Evolutionary conservation across 2,329 filamentous ascomycete genomes (phyloP).

Genomic region (Neophaeococcomyces mojaviensis): DNA sequence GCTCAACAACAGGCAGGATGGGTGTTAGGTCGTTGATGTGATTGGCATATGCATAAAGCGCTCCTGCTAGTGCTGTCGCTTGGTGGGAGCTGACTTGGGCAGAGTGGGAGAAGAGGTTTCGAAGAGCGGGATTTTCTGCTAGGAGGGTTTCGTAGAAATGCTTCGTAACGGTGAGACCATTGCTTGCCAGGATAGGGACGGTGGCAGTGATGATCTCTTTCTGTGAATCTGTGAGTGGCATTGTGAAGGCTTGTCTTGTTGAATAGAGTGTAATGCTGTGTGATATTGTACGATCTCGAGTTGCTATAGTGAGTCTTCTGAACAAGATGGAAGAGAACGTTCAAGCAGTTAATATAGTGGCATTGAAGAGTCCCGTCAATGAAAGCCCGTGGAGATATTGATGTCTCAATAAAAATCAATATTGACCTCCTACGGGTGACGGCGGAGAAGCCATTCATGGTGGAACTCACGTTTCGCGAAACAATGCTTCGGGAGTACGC

Average conservation of each 20-base stretch:
- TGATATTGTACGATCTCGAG: background rate
- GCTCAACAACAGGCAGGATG: constrained; percentile 51
- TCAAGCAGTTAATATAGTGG: too few species aligned
- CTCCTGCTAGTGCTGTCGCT: constrained; percentile 58
- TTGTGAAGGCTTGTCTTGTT: constrained; percentile 4
- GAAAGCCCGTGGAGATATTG: too few species aligned
- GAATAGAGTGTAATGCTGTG: background rate
- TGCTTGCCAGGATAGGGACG: constrained; percentile 58
- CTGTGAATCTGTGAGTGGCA: constrained; percentile 53
- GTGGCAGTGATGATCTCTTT: constrained; percentile 61
- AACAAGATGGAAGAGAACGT: too few species aligned
- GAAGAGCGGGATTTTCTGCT: constrained; percentile 55
- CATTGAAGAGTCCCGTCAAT: too few species aligned
- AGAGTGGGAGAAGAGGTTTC: constrained; percentile 63
- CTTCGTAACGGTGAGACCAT: constrained; percentile 62
- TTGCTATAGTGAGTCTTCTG: too few species aligned
- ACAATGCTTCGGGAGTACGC: too few species aligned
- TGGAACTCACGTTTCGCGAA: too few species aligned
- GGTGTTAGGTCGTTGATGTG: constrained; percentile 62
- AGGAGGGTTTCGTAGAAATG: constrained; percentile 67
- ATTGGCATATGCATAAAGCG: constrained; percentile 63
- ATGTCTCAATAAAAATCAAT: too few species aligned
- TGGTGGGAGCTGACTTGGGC: constrained; percentile 64
- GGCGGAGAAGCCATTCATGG: too few species aligned
- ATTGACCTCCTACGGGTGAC: too few species aligned